A percentile compares a stretch with the other conserved stretches of the same genome.
phyloP scores from a whole-genome alignment of 441 rosid species.

The Arabidopsis lyrata region DNA sequence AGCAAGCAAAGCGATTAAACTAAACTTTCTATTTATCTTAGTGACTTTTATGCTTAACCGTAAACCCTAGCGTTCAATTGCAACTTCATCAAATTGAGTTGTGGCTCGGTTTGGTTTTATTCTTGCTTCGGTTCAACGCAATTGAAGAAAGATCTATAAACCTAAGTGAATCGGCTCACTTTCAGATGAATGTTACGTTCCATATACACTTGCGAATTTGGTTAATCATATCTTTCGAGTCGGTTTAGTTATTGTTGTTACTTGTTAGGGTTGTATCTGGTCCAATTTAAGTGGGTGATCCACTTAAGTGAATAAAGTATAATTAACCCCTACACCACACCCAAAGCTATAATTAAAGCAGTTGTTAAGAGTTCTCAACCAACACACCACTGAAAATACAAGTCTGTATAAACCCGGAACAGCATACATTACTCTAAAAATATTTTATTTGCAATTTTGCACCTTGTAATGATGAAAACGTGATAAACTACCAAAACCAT shows the following conservation, averaged over 20 bases:
- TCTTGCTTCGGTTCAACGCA: background rate
- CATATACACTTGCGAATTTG: background rate
- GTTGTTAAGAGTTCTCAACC: background rate
- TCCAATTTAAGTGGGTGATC: background rate
- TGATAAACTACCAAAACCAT: background rate
- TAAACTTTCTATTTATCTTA: background rate
- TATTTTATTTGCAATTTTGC: too few species aligned
- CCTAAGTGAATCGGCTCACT: too few species aligned
- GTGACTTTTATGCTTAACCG: background rate
- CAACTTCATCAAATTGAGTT: background rate
- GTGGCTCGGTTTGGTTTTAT: background rate
- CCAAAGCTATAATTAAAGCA: background rate
- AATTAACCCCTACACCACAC: background rate
- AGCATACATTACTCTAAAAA: too few species aligned
- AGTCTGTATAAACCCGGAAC: too few species aligned
- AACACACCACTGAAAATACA: too few species aligned
- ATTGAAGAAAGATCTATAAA: too few species aligned
- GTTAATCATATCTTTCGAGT: background rate
- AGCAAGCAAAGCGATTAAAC: conserved; percentile 2
- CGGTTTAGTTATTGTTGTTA: background rate
- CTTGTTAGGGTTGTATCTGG: background rate
- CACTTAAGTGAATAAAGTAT: background rate
- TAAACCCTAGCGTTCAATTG: background rate
- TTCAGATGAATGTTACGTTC: too few species aligned
- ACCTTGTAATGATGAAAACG: too few species aligned